These are phyloP conservation scores for Suillus ampliporus DNA, from an alignment of 768 basidiomycete species.

Conservation along the genomic window DNA sequence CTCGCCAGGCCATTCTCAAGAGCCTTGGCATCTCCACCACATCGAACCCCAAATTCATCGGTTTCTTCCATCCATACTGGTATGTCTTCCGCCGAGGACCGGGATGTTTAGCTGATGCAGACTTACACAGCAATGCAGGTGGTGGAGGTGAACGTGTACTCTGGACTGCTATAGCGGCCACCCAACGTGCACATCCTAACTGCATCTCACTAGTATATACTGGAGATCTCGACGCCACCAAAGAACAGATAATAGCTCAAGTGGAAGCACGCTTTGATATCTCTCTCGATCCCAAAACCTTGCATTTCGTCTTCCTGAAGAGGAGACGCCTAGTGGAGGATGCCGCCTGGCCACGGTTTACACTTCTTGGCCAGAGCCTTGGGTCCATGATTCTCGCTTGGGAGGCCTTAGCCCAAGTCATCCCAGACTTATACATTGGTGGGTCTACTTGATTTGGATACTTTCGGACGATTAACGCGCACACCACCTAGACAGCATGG, in stretches of 20 bases:
- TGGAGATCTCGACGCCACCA: constrained; percentile 82
- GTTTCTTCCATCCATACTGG: constrained; percentile 98
- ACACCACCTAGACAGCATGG: constrained; percentile 84
- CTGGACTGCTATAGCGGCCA: constrained; percentile 84
- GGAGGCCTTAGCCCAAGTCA: constrained; percentile 79
- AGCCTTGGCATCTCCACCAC: constrained; percentile 17
- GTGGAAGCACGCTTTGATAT: constrained; percentile 90
- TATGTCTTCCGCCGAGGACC: constrained; percentile 41
- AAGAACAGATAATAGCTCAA: constrained; percentile 80
- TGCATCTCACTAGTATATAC: constrained; percentile 84
- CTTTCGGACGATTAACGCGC: constrained; percentile 15
- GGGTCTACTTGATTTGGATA: constrained; percentile 20
- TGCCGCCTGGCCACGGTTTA: constrained; percentile 86
- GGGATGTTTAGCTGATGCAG: constrained; percentile 37
- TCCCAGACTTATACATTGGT: constrained; percentile 95
- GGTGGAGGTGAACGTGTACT: constrained; percentile 96
- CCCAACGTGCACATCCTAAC: constrained; percentile 71
- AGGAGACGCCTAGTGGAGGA: constrained; percentile 80
- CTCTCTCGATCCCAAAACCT: constrained; percentile 58
- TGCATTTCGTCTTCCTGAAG: constrained; percentile 84
- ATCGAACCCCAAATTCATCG: constrained; percentile 53
- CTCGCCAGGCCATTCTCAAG: constrained; percentile 27
- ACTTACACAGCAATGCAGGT: constrained; percentile 79
- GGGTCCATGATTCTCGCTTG: constrained; percentile 85
- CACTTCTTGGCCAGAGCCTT: constrained; percentile 88